Evolutionary conservation across 768 basidiomycete genomes (phyloP).

Genomic region (Mycena maculata): DNA sequence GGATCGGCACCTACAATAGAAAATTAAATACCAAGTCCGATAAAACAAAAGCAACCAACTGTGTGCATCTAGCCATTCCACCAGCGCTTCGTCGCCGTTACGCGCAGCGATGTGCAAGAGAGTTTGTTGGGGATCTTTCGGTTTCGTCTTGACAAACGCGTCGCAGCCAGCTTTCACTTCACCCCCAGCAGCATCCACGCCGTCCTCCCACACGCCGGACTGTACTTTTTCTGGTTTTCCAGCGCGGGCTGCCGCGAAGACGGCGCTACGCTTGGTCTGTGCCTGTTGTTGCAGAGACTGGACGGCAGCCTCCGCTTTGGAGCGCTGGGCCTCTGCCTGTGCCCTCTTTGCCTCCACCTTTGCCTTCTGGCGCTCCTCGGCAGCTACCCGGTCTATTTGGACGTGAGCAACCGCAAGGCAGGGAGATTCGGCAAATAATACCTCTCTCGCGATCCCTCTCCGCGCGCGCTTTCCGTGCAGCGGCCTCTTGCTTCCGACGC

Average conservation of each 20-base stretch:
- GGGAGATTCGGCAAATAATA: conserved; percentile 39
- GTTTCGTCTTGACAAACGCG: conserved; percentile 56
- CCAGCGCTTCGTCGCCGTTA: conserved; percentile 66
- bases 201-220: conserved; percentile 75
- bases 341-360: conserved; percentile 68
- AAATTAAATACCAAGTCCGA: conserved; percentile 31
- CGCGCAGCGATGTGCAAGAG: conserved; percentile 74
- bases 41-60: conserved; percentile 57
- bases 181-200: conserved; percentile 77
- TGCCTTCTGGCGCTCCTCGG: conserved; percentile 67
- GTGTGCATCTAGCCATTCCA: conserved; percentile 79
- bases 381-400: conserved; percentile 60
- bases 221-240: conserved; percentile 66
- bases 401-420: conserved; percentile 1
- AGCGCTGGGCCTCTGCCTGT: conserved; percentile 61
- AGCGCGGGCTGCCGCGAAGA: conserved; percentile 74
- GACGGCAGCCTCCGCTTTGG: conserved; percentile 61
- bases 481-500: conserved; percentile 63
- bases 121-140: conserved; percentile 72
- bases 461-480: conserved; percentile 57
- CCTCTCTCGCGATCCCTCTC: conserved; percentile 64
- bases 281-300: conserved; percentile 58
- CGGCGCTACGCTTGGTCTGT: conserved; percentile 68
- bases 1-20: conserved; percentile 71
- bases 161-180: conserved; percentile 71